Evolutionary conservation across 805 yeast species (phyloP).

Genomic region (Saccharomycopsis fermentans): DNA sequence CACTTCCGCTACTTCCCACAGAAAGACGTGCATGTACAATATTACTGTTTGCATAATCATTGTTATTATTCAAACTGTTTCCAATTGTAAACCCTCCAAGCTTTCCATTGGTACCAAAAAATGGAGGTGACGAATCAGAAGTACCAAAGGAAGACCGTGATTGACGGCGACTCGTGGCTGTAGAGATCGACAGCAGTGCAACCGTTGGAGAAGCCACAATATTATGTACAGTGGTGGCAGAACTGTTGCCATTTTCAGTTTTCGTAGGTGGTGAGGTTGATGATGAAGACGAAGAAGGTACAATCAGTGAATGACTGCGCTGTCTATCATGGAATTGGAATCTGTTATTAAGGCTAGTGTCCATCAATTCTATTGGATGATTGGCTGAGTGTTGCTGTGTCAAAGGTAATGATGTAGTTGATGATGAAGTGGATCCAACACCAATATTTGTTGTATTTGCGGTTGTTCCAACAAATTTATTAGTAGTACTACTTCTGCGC

Average conservation of each 20-base stretch:
- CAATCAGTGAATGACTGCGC: slow-evolving; percentile 14
- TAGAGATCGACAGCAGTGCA: not conserved
- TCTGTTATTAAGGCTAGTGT: slow-evolving; percentile 7
- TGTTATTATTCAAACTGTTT: not conserved
- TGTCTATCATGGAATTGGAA: slow-evolving; percentile 17
- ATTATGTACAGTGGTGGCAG: not conserved
- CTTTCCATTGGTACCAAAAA: not conserved
- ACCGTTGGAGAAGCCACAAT: not conserved
- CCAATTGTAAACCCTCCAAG: not conserved
- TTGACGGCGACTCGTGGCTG: slow-evolving; percentile 8
- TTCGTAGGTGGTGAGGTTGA: not conserved
- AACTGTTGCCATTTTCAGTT: not conserved
- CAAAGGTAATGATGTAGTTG: not conserved
- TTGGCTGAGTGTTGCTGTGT: not conserved
- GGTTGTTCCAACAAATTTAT: not conserved
- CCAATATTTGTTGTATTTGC: not conserved
- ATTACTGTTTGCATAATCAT: not conserved
- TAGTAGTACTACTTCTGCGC: not conserved
- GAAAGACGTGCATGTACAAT: not conserved
- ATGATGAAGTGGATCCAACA: not conserved
- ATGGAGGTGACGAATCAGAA: not conserved
- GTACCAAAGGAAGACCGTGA: slow-evolving; percentile 11
- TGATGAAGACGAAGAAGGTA: not conserved
- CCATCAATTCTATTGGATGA: slow-evolving; percentile 1
- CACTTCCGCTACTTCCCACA: not conserved